Conservation (phyloP, 2,329 filamentous ascomycete genomes). For the Diaporthe sp. region DNA sequence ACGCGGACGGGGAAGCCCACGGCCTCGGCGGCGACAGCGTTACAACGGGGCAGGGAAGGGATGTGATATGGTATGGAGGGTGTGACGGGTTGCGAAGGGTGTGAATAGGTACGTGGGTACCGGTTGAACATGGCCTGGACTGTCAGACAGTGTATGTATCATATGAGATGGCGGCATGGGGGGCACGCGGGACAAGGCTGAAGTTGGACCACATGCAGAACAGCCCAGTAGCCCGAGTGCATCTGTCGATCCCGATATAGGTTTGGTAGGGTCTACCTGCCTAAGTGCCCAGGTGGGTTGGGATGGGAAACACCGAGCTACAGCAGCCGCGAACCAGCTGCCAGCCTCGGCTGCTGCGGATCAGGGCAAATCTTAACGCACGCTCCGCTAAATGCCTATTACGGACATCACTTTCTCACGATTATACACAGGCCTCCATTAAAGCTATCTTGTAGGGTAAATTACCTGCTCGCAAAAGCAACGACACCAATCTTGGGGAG, state of each 20-base stretch:
- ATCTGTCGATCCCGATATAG: constrained; percentile 29
- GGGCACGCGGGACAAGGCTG: constrained; percentile 23
- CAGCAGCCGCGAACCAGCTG: not conserved
- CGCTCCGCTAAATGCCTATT: constrained; percentile 20
- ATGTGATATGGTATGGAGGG: not conserved
- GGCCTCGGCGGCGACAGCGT: constrained; percentile 8
- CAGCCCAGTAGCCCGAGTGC: not conserved
- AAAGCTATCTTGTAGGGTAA: not conserved
- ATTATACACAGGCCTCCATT: not conserved
- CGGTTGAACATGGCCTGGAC: not conserved
- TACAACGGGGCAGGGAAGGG: not conserved
- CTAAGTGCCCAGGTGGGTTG: not conserved
- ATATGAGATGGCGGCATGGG: constrained; percentile 13
- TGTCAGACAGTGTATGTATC: not conserved
- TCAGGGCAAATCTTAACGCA: constrained; percentile 23
- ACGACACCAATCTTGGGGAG: not conserved
- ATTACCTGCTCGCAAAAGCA: constrained; percentile 1
- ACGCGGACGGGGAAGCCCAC: constrained; percentile 4
- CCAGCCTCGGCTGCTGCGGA: constrained; percentile 27
- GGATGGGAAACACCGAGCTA: not conserved
- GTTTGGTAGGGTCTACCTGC: not conserved
- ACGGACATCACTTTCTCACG: not conserved
- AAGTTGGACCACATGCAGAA: constrained; percentile 18
- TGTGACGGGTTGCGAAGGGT: not conserved
- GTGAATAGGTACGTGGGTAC: constrained; percentile 1